Percentiles rank a stretch among this genome's conserved stretches.
phyloP scores from a whole-genome alignment of 805 yeast species.

The Ogataea trehaloabstinens region DNA sequence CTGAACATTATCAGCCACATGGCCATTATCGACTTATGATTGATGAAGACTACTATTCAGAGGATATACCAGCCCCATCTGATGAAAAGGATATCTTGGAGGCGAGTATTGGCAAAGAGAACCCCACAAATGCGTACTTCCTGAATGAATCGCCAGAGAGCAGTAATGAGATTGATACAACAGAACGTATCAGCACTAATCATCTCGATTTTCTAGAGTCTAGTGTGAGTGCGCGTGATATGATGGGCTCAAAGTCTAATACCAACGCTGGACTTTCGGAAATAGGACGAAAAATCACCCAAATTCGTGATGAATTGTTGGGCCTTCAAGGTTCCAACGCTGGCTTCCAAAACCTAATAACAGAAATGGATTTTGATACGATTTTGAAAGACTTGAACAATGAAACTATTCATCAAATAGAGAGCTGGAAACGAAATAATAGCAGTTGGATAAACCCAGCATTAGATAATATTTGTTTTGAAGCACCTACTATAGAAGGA shows the following conservation, averaged over 20 bases:
- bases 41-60: conserved; percentile 26
- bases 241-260: neutral
- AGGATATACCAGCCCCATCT: conserved; percentile 19
- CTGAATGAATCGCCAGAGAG: neutral
- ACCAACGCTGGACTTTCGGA: neutral
- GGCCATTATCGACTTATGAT: too few species aligned
- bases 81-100: conserved; percentile 25
- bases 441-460: neutral
- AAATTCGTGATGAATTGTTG: neutral
- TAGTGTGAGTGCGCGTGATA: neutral
- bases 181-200: neutral
- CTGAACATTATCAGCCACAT: too few species aligned
- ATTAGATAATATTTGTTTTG: neutral
- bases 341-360: neutral
- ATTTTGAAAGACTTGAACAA: neutral
- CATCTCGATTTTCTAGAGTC: neutral
- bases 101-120: conserved; percentile 9
- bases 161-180: neutral
- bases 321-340: neutral
- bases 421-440: neutral
- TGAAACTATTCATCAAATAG: neutral
- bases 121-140: neutral
- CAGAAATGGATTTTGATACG: neutral
- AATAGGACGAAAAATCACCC: neutral
- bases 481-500: neutral